A percentile compares a stretch with the other conserved stretches of the same genome.
Conservation (phyloP, 2,329 filamentous ascomycete species). For the Colletotrichum theobromicola region DNA sequence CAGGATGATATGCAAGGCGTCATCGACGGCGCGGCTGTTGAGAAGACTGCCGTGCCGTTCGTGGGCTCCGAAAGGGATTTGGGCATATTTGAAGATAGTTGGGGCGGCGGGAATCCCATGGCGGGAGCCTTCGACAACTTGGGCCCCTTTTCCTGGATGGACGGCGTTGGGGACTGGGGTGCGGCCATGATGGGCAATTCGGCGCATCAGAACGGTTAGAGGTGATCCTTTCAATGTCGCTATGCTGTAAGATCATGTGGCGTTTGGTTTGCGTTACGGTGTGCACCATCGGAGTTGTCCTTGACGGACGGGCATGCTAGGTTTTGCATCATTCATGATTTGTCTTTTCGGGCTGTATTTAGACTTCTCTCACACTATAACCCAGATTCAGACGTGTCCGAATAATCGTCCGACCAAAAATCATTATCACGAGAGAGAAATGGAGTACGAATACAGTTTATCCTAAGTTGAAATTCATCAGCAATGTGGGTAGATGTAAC, state of each 20-base stretch:
- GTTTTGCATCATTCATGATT: background rate
- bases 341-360: background rate
- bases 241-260: background rate
- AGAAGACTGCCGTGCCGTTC: background rate
- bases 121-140: background rate
- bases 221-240: background rate
- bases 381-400: background rate
- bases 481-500: too few species aligned
- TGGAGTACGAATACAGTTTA: too few species aligned
- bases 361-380: background rate
- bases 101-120: background rate
- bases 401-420: background rate
- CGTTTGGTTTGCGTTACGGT: background rate
- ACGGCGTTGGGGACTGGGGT: background rate
- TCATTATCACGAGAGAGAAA: background rate
- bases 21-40: background rate
- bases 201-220: background rate
- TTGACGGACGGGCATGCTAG: background rate
- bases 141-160: background rate
- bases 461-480: background rate
- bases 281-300: background rate
- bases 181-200: background rate
- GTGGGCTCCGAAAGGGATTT: background rate
- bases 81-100: background rate
- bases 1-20: background rate